Conservation (phyloP, 2,329 filamentous ascomycete genomes). For the Ascochyta lentis region DNA sequence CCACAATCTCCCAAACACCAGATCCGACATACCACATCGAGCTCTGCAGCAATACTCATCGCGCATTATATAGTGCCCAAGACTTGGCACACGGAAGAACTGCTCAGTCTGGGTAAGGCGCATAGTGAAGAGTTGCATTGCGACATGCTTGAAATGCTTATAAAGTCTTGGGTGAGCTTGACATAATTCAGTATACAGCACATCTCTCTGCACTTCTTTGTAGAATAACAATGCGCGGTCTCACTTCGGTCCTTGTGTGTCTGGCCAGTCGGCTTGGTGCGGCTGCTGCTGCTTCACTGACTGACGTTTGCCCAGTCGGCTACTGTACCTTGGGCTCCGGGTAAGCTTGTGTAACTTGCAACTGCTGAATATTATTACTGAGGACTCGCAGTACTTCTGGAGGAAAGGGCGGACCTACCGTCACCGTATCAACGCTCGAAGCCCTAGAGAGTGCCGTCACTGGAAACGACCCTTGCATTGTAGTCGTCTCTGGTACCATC, state of each 20-base stretch:
- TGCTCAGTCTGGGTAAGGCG: neutral
- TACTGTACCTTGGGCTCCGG: conserved; percentile 1
- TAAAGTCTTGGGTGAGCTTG: conserved; percentile 2
- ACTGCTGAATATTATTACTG: neutral
- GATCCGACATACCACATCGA: neutral
- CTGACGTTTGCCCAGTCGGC: conserved; percentile 4
- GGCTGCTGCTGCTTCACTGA: neutral
- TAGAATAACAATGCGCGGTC: neutral
- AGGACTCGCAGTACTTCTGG: conserved; percentile 16
- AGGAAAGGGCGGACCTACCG: conserved; percentile 35
- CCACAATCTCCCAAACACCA: neutral
- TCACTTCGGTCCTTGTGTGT: neutral
- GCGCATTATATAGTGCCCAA: neutral
- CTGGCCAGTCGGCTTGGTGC: neutral
- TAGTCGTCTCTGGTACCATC: conserved; percentile 54
- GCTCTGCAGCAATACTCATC: neutral
- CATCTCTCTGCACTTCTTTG: neutral
- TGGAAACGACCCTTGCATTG: conserved; percentile 51
- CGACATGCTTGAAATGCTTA: neutral
- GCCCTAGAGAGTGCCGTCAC: conserved; percentile 52
- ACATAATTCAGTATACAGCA: too few species aligned
- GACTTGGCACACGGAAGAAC: neutral
- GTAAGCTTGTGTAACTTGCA: neutral
- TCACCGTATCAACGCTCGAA: conserved; percentile 34
- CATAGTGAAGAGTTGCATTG: neutral